Percentiles rank a stretch among this genome's conserved stretches.
Evolutionary conservation across 1,139 yeast species (phyloP).

Genomic region (Lodderomyces parapsilosis): DNA sequence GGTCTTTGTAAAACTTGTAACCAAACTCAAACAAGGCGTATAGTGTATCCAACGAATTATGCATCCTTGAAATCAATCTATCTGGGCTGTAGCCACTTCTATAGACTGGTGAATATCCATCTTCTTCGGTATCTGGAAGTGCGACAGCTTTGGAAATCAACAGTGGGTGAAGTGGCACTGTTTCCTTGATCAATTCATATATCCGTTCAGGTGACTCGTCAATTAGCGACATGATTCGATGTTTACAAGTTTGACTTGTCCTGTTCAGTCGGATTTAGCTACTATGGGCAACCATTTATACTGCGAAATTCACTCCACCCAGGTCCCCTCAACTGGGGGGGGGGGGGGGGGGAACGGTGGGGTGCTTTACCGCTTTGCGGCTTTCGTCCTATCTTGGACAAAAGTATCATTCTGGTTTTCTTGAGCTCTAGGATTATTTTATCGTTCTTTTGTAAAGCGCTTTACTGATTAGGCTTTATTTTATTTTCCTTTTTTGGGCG

Average conservation of each 20-base stretch:
- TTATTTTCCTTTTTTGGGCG: not conserved
- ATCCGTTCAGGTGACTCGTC: not conserved
- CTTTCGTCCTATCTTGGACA: not conserved
- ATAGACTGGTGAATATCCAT: conserved; percentile 54
- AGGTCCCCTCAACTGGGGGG: no score
- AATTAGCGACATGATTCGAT: not conserved
- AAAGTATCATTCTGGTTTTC: no score
- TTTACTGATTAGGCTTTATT: not conserved
- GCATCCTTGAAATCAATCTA: conserved; percentile 39
- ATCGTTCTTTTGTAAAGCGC: not conserved
- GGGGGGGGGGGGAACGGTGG: no score
- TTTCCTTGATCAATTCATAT: not conserved
- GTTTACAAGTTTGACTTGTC: not conserved
- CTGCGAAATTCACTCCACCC: no score
- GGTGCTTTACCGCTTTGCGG: no score
- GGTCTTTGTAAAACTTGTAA: conserved; percentile 31
- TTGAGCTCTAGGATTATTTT: not conserved
- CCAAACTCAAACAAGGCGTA: conserved; percentile 49
- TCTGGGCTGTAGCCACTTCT: conserved; percentile 43
- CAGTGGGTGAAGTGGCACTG: not conserved
- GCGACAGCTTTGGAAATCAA: not conserved
- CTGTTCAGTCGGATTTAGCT: not conserved
- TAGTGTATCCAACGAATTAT: conserved; percentile 51
- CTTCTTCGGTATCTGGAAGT: conserved; percentile 18
- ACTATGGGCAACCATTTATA: not conserved